A percentile compares a stretch with the other conserved stretches of the same genome.
Conservation (phyloP, 2,329 filamentous ascomycete genomes). For the Diaporthe destruens region DNA sequence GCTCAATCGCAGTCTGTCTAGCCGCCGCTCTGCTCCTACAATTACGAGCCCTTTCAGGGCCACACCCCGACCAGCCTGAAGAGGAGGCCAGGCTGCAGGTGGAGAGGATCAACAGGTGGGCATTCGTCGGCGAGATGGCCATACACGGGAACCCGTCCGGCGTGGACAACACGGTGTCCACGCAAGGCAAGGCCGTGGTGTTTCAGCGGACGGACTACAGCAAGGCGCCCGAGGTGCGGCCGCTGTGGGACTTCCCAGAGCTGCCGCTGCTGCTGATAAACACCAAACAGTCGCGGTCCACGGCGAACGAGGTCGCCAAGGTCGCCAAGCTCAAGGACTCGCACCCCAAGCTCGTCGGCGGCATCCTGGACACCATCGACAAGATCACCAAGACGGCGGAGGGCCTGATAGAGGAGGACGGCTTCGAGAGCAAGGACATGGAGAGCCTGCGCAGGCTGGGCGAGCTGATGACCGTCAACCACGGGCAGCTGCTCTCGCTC, state of each 20-base stretch:
- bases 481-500: conserved; percentile 89
- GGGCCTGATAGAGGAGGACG: conserved; percentile 67
- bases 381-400: conserved; percentile 71
- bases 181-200: conserved; percentile 92
- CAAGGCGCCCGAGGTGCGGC: conserved; percentile 80
- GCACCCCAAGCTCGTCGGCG: conserved; percentile 82
- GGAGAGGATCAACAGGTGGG: conserved; percentile 97
- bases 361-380: conserved; percentile 89
- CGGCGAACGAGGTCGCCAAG: conserved; percentile 86
- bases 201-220: conserved; percentile 85
- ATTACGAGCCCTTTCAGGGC: conserved; percentile 87
- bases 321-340: conserved; percentile 78
- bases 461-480: conserved; percentile 92
- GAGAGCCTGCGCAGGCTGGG: conserved; percentile 80
- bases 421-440: conserved; percentile 75
- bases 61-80: conserved; percentile 89
- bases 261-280: conserved; percentile 91
- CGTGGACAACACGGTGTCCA: conserved; percentile 95
- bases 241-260: conserved; percentile 90
- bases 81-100: conserved; percentile 91
- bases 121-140: conserved; percentile 96
- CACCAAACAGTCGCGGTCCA: conserved; percentile 89
- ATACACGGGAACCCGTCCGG: conserved; percentile 98
- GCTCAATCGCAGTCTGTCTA: conserved; percentile 92
- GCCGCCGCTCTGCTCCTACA: conserved; percentile 87